Conservation (phyloP, 495 filamentous ascomycete genomes). For the Hypoxylon fragiforme region DNA sequence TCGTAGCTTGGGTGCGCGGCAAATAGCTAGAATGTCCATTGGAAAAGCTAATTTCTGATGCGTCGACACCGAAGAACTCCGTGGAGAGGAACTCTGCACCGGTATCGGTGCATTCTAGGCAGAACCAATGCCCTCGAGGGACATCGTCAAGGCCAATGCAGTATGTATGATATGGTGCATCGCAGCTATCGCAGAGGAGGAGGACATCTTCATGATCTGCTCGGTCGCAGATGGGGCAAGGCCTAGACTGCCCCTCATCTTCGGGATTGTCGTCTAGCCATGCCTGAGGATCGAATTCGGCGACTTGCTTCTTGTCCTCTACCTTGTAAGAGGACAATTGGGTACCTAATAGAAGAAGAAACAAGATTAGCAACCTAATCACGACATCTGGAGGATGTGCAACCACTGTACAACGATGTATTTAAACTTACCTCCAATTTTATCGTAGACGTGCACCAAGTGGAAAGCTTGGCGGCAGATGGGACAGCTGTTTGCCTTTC, state of each 20-base stretch:
- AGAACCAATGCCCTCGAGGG: conserved; percentile 81
- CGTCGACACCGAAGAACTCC: conserved; percentile 50
- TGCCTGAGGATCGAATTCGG: conserved; percentile 81
- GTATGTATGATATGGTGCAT: conserved; percentile 80
- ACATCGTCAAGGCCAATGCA: conserved; percentile 79
- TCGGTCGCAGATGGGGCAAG: conserved; percentile 79
- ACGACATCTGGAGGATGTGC: not conserved
- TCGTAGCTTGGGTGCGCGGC: conserved; percentile 54
- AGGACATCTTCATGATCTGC: conserved; percentile 77
- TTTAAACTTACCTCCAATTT: conserved; percentile 70
- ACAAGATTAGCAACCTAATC: conserved; percentile 26
- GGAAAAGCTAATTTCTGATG: conserved; percentile 18
- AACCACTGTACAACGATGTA: conserved; percentile 6
- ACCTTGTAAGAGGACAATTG: conserved; percentile 81
- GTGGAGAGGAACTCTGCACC: conserved; percentile 50
- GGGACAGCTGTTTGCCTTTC: conserved; percentile 95
- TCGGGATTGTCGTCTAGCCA: conserved; percentile 74
- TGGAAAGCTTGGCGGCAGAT: conserved; percentile 94
- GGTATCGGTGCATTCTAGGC: conserved; percentile 63
- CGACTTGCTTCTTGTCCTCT: conserved; percentile 84
- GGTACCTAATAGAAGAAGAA: conserved; percentile 55
- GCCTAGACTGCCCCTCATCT: conserved; percentile 61
- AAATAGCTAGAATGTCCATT: conserved; percentile 37
- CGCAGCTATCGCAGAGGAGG: conserved; percentile 85
- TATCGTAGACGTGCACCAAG: conserved; percentile 77